A percentile compares a stretch with the other conserved stretches of the same genome.
phyloP scores from a whole-genome alignment of 805 yeast species.

The Komagataella pastoris region DNA sequence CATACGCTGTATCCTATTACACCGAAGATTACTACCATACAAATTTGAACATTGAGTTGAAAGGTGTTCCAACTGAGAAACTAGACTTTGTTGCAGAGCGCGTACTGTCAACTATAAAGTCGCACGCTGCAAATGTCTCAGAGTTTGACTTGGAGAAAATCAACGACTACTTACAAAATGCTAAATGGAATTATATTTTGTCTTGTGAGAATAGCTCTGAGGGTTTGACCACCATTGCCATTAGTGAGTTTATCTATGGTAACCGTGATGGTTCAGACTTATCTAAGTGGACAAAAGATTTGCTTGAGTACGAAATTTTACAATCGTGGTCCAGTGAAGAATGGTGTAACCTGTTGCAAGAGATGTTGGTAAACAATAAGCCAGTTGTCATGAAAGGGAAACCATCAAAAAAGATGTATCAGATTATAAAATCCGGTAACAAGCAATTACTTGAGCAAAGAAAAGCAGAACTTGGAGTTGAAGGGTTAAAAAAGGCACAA shows the following conservation, averaged over 20 bases:
- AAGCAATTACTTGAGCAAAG: slow-evolving; percentile 36
- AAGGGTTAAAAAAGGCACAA: slow-evolving; percentile 42
- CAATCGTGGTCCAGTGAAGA: slow-evolving; percentile 45
- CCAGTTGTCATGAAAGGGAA: slow-evolving; percentile 55
- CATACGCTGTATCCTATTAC: slow-evolving; percentile 54
- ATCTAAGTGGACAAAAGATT: slow-evolving; percentile 34
- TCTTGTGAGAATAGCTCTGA: slow-evolving; percentile 53
- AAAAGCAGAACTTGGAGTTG: slow-evolving; percentile 36
- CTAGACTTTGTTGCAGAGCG: slow-evolving; percentile 39
- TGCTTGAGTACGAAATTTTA: slow-evolving; percentile 49
- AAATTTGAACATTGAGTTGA: slow-evolving; percentile 40
- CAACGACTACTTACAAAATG: slow-evolving; percentile 54
- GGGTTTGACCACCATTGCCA: slow-evolving; percentile 50
- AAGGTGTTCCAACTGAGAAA: slow-evolving; percentile 66
- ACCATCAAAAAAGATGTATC: slow-evolving; percentile 57
- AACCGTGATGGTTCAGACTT: slow-evolving; percentile 45
- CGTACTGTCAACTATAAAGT: slow-evolving; percentile 34
- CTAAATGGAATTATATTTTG: slow-evolving; percentile 45
- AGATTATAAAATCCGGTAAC: slow-evolving; percentile 33
- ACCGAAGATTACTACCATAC: slow-evolving; percentile 64
- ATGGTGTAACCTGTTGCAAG: slow-evolving; percentile 49
- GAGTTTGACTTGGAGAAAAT: slow-evolving; percentile 53
- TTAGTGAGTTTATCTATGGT: slow-evolving; percentile 75
- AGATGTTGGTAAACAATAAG: slow-evolving; percentile 43
- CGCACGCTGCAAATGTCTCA: slow-evolving; percentile 29